Conservation (phyloP, 2,329 filamentous ascomycete genomes). For the Calonectria crousiana region DNA sequence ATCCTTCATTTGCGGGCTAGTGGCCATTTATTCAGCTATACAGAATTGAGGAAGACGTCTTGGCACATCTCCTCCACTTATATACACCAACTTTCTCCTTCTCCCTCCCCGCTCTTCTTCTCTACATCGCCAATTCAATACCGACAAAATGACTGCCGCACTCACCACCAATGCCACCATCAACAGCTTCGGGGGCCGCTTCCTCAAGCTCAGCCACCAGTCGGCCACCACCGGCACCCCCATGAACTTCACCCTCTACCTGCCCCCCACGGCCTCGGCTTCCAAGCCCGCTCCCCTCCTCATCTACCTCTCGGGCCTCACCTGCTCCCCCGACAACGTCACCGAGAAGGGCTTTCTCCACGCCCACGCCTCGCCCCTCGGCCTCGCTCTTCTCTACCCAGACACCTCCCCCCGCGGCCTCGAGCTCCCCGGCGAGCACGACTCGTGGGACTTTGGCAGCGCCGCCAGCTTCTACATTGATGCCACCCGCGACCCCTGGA, state of each 20-base stretch:
- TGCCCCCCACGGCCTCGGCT: slow-evolving; percentile 77
- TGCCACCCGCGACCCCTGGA: slow-evolving; percentile 81
- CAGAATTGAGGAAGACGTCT: background rate
- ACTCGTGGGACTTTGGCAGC: slow-evolving; percentile 90
- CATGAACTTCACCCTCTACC: slow-evolving; percentile 93
- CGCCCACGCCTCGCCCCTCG: slow-evolving; percentile 79
- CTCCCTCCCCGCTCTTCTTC: background rate
- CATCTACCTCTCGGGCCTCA: slow-evolving; percentile 93
- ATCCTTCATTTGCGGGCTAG: background rate
- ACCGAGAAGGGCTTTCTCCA: slow-evolving; percentile 92
- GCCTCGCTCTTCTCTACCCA: slow-evolving; percentile 93
- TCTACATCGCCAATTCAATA: background rate
- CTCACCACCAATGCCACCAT: slow-evolving; percentile 93
- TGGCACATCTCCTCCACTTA: background rate
- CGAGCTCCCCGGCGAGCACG: slow-evolving; percentile 85
- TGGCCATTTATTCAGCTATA: slow-evolving; percentile 5
- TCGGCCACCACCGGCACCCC: slow-evolving; percentile 83
- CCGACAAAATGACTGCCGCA: slow-evolving; percentile 68
- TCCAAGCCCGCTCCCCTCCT: slow-evolving; percentile 78
- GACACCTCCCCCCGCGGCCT: slow-evolving; percentile 94
- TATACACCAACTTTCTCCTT: background rate
- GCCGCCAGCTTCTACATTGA: slow-evolving; percentile 97
- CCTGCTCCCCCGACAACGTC: slow-evolving; percentile 91
- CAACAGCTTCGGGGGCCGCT: slow-evolving; percentile 90
- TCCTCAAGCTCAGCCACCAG: slow-evolving; percentile 92